Evolutionary conservation across 257 asterid species (phyloP), one percentile per base, ranked within the genome.

Genomic region (Primulina huaijiensis): DNA sequence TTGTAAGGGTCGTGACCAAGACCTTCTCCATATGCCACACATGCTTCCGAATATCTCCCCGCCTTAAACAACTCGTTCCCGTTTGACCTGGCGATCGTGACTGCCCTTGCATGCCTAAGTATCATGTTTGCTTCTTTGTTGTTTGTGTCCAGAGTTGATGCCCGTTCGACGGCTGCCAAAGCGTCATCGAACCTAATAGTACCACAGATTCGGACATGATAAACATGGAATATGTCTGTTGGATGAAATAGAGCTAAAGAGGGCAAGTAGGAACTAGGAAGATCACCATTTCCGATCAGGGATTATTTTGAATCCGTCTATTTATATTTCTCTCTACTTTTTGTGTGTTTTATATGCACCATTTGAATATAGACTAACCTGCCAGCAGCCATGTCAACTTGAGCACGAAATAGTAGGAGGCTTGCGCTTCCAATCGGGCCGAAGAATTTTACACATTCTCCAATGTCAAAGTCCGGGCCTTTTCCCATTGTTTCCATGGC

Each of bases 21-120:
- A 77, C 97, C 97, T 80, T 85, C 95, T 0, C 90, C 87, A 60
- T 90, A 90, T 0, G 89, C 97, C 65, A 37, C 14, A 66, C 85
- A 79, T 0, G 97, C 95, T 67, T 90, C 97, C 1, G 83, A 62
- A 63, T 79, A 82, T 66, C 73, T 82, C 25, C 77, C 85, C 0
- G 76, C 40, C 78, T 84, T 88, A 72, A 88, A 90, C 0, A 84
- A 81, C 4, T 83, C 90, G 53, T 90, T 88, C 17, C 97, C 97
- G 2, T 85, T 83, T 58, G 82, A 75, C 75, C 97, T 81, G 17
- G 95, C 88, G 1, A 57, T 53, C 16, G 88, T 84, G 66, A 85
- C 95, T 0, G 82, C 89, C 74, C 72, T 79, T 7, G 91, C 81
- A 73, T 70, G 85, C 82, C 83, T 83, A 2, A 75, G 66, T 12